These are phyloP conservation scores for Gossypium rotundifolium DNA, from an alignment of 345 rosid genomes.

Conservation along the genomic window DNA sequence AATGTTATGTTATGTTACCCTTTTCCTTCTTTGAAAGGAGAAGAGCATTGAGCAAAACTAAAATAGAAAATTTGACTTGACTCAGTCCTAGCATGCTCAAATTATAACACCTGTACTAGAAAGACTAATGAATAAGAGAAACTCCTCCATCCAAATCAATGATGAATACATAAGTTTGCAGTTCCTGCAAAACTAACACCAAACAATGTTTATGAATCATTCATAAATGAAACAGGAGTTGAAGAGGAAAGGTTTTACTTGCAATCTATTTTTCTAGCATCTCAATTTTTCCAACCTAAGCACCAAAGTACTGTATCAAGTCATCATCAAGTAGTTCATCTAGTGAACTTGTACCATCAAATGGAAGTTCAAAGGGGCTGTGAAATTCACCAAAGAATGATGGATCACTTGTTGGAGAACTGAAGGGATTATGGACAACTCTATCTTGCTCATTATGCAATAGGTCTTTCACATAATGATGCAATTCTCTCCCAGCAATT, in stretches of 20 bases:
- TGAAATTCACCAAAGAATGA: slow-evolving; percentile 35
- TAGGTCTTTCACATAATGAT: slow-evolving; percentile 30
- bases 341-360: slow-evolving; percentile 17
- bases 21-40: slow-evolving; percentile 3
- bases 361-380: slow-evolving; percentile 28
- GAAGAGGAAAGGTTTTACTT: slow-evolving; percentile 14
- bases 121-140: neutral
- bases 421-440: slow-evolving; percentile 48
- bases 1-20: neutral
- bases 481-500: slow-evolving; percentile 32
- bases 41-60: neutral
- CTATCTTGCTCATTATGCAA: slow-evolving; percentile 54
- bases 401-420: slow-evolving; percentile 45
- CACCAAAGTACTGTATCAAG: slow-evolving; percentile 31
- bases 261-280: slow-evolving; percentile 22
- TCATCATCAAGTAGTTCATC: slow-evolving; percentile 28
- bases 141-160: slow-evolving; percentile 11
- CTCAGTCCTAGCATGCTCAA: slow-evolving; percentile 15
- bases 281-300: slow-evolving; percentile 26
- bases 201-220: neutral
- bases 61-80: slow-evolving; percentile 7
- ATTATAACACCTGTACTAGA: neutral
- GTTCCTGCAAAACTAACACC: slow-evolving; percentile 6
- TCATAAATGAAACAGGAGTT: slow-evolving; percentile 4
- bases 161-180: slow-evolving; percentile 4